These are phyloP conservation scores for Sequoia sempervirens DNA, from an alignment of 75 land plant species.

Conservation along the genomic window DNA sequence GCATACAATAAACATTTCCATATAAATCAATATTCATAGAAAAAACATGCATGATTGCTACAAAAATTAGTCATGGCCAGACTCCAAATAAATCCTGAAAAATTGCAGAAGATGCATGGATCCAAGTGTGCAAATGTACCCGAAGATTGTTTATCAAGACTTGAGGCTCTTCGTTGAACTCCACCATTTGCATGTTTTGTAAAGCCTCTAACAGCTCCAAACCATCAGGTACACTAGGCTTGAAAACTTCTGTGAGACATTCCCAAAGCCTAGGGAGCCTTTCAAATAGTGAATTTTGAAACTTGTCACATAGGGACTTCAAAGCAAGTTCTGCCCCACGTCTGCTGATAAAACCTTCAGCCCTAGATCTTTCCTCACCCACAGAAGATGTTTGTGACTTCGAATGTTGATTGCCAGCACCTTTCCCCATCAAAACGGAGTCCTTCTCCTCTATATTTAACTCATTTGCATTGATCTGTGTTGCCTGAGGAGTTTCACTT, in stretches of 20 bases:
- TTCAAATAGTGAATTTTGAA: slow-evolving; percentile 71
- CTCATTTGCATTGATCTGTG: slow-evolving; percentile 49
- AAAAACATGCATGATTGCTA: not conserved
- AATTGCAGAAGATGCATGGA: not conserved
- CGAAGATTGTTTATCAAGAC: slow-evolving; percentile 89
- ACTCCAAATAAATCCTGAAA: not conserved
- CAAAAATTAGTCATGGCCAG: not conserved
- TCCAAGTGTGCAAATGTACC: slow-evolving; percentile 32
- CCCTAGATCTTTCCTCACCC: slow-evolving; percentile 73
- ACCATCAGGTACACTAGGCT: slow-evolving; percentile 30
- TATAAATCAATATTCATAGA: not conserved
- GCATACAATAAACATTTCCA: not conserved
- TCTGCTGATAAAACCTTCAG: slow-evolving; percentile 91
- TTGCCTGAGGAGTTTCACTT: slow-evolving; percentile 87
- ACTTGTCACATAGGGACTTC: slow-evolving; percentile 73
- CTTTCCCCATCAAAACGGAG: slow-evolving; percentile 29
- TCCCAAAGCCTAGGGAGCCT: slow-evolving; percentile 93
- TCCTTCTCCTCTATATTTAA: slow-evolving; percentile 68
- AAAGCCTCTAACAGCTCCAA: slow-evolving; percentile 12
- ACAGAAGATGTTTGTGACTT: slow-evolving; percentile 38
- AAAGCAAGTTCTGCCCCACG: slow-evolving; percentile 91
- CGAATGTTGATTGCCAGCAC: slow-evolving; percentile 21
- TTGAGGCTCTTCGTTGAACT: slow-evolving; percentile 71
- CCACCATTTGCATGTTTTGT: slow-evolving; percentile 15
- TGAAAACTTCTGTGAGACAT: slow-evolving; percentile 83